Evolutionary conservation across 495 filamentous ascomycete genomes (phyloP).

Genomic region (Annulohypoxylon stygium): DNA sequence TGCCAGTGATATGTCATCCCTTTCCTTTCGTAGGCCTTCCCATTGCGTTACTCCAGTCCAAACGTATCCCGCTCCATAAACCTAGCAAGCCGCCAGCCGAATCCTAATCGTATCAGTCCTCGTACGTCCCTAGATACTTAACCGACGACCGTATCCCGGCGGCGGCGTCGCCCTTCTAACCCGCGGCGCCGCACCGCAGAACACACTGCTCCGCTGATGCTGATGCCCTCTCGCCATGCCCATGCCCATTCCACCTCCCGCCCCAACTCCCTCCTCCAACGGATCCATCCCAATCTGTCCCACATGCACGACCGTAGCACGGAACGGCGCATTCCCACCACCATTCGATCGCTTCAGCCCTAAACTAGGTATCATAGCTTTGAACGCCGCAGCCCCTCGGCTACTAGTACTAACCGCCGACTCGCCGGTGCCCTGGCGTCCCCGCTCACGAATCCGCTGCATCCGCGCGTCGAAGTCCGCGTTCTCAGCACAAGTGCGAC

Average conservation of each 20-base stretch:
- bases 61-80: background rate
- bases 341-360: constrained; percentile 28
- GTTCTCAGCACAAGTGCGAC: constrained; percentile 40
- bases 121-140: constrained; percentile 35
- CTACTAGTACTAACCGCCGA: constrained; percentile 15
- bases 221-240: background rate
- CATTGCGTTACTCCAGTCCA: background rate
- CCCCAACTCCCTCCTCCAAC: background rate
- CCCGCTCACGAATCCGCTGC: constrained; percentile 27
- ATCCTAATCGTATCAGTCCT: background rate
- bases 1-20: background rate
- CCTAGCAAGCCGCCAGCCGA: background rate
- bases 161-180: constrained; percentile 33
- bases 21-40: background rate
- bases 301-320: constrained; percentile 32
- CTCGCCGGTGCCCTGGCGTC: constrained; percentile 32
- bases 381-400: constrained; percentile 29
- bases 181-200: constrained; percentile 7
- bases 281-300: constrained; percentile 28
- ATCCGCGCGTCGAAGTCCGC: constrained; percentile 39
- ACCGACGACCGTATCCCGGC: constrained; percentile 31
- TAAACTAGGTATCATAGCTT: constrained; percentile 33
- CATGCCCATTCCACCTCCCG: no score
- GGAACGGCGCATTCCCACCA: constrained; percentile 13
- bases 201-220: background rate